Evolutionary conservation across 2,329 filamentous ascomycete species (phyloP), one percentile per base, ranked within the genome.

Genomic region (Zasmidium cellare): DNA sequence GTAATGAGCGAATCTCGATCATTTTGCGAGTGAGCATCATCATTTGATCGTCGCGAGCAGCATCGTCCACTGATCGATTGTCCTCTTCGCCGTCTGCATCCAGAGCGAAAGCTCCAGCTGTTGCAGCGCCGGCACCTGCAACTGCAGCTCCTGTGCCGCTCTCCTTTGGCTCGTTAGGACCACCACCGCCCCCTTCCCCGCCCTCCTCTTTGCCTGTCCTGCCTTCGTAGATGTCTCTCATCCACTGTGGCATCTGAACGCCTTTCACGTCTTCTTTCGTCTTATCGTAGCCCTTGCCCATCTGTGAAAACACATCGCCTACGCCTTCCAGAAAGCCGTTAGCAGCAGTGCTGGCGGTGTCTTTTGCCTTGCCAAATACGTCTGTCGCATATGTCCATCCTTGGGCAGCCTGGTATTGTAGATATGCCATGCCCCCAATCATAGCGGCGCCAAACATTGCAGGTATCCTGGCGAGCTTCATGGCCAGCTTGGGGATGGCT

Each of bases 21-120:
- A 99, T 99, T 78, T 97, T 97, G 79, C 94, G 93, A 1, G 96
- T 99, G 70, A 99, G 80, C 66, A 97, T 82, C 94, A 99, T 99
- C 93, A 99, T 99, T 75, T 99, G 94, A 72, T 99, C 94, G 69
- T 99, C 94, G 68, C 87, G 86, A 18, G 91, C 90, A 50, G 83
- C 81, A 69, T 89, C 86, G 56, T 88, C 85, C 19, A 78, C 80
- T 9, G 81, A 79, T 55, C 86, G 80, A 3, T 80, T 75, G 62
- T 88, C 85, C 35, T 93, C 85, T 41, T 84, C 81, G 2, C 80
- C 76, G 1, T 86, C 84, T 57, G 87, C 81, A 20, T 91, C 87
- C 67, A 92, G 88, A 38, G 88, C 91, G 71, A 96, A 91, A 0
- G 90, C 91, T 16, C 88, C 85, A 28, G 87, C 90, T 31, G 88